These are phyloP conservation scores for Piper betle DNA, from an alignment of 164 flowering plant genomes.

Conservation along the genomic window DNA sequence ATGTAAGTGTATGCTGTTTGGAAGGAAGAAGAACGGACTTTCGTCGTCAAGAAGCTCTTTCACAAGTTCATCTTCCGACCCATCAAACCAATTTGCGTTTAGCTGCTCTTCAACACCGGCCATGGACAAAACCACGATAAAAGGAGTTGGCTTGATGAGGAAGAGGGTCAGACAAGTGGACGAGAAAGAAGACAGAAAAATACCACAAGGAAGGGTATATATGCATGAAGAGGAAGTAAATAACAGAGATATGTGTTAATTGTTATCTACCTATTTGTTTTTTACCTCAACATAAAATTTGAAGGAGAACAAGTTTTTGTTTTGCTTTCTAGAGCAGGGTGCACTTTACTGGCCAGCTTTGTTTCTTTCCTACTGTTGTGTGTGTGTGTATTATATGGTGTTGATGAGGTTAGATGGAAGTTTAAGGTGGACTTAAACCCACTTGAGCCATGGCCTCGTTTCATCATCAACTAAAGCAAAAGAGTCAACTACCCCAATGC, in stretches of 20 bases:
- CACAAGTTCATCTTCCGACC: slow-evolving; percentile 29
- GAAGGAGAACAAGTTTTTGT: too few species aligned
- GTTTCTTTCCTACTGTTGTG: too few species aligned
- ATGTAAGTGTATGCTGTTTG: slow-evolving; percentile 6
- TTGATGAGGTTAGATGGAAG: slow-evolving; percentile 9
- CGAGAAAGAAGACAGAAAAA: too few species aligned
- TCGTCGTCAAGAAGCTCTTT: slow-evolving; percentile 50
- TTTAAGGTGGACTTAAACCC: slow-evolving; percentile 20
- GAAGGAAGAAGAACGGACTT: slow-evolving; percentile 33
- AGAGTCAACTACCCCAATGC: slow-evolving; percentile 28
- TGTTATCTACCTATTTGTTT: too few species aligned
- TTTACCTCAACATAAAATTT: too few species aligned
- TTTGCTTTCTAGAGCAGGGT: too few species aligned
- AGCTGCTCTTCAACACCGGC: slow-evolving; percentile 17
- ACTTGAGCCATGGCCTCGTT: too few species aligned
- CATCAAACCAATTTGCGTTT: slow-evolving; percentile 17
- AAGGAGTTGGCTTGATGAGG: not conserved
- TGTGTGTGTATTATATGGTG: not conserved
- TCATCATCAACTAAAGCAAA: slow-evolving; percentile 8
- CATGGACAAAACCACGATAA: slow-evolving; percentile 7
- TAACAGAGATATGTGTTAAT: too few species aligned
- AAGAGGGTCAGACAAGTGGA: too few species aligned
- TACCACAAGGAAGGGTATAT: too few species aligned
- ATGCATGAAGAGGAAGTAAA: too few species aligned
- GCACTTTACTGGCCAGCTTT: too few species aligned